Conservation (phyloP, 176 grass and related monocot genomes). For the Triticum timopheevii region DNA sequence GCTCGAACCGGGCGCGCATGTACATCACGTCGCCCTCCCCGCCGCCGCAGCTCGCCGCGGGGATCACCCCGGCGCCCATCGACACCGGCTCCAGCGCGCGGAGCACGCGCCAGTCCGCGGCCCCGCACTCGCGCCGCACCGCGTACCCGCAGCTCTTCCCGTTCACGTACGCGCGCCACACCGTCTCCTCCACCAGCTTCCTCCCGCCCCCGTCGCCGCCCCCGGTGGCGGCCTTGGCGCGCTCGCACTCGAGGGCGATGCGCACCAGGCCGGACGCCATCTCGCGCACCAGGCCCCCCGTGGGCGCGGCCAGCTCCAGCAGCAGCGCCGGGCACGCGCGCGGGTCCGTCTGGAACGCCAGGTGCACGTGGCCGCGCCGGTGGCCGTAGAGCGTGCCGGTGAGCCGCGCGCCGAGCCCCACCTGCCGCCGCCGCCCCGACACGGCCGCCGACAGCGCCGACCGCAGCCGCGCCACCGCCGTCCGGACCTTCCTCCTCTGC, state of each 20-base stretch:
- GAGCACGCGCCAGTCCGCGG: slow-evolving; percentile 70
- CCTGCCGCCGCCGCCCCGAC: slow-evolving; percentile 49
- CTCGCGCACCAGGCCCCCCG: slow-evolving; percentile 67
- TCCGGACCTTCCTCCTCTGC: slow-evolving; percentile 28
- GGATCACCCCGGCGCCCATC: slow-evolving; percentile 87
- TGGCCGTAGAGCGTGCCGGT: slow-evolving; percentile 80
- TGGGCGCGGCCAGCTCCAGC: slow-evolving; percentile 73
- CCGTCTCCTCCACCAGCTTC: slow-evolving; percentile 68
- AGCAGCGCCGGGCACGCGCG: slow-evolving; percentile 68
- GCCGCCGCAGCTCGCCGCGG: slow-evolving; percentile 53
- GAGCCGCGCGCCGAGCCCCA: slow-evolving; percentile 60
- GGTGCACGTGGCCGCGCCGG: slow-evolving; percentile 71
- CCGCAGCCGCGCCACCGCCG: slow-evolving; percentile 53
- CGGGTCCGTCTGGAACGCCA: slow-evolving; percentile 75
- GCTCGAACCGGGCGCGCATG: slow-evolving; percentile 89
- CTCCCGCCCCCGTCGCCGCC: not conserved
- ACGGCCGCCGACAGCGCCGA: slow-evolving; percentile 55
- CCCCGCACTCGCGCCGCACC: slow-evolving; percentile 68
- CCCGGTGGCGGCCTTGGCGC: slow-evolving; percentile 15
- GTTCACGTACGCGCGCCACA: slow-evolving; percentile 90
- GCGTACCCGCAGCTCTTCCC: slow-evolving; percentile 81
- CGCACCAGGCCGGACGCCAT: slow-evolving; percentile 90
- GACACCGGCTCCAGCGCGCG: slow-evolving; percentile 81
- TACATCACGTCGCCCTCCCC: slow-evolving; percentile 86
- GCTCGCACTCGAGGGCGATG: slow-evolving; percentile 81